Evolutionary conservation across 208 protist species (phyloP), one percentile per base, ranked within the genome.

Genomic region (Wallacemonas sp.): DNA sequence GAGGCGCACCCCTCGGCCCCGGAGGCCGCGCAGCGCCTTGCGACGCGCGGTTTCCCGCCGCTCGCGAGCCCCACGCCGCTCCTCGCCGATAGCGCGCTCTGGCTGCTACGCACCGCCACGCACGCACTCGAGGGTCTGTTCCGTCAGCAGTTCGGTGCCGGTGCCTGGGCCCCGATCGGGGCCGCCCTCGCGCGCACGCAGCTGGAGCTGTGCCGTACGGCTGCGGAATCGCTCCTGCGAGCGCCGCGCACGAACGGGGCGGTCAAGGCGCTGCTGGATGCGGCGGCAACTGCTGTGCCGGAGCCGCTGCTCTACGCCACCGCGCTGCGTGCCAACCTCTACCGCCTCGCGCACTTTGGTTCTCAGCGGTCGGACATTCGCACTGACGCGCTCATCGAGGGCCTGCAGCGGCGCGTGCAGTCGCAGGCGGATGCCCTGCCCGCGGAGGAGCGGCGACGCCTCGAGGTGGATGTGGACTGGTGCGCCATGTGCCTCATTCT

Each of bases 261-360:
- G 18, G 61, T 65, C 14, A 52, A 55, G 61, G 44, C 44, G 29
- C 20, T 65, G 61, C 45, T 65, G 44, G 29, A 49, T 36, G 39
- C 32, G 8, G 55, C 44, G n/a, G 44, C 32, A 16, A 42, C 46
- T 3, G 41, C 5, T 22, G 33, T 3, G 28, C 33, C 41, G 1
- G 18, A 2, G 25, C 18, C 28, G 23, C n/a, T 33, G 16, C 31
- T 59, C 29, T 59, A 59, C n/a, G 52, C 31, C 52, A 59, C 44
- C 2, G 61, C 61, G 1, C 38, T 65, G 44, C 61, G 61, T 28
- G 61, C 61, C 28, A 65, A 65, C 26, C 61, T 65, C 18, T 65
- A 55, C 45, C 61, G 61, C 4, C 44, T 65, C n/a, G 61, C 61
- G 10, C 52, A 59, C 52, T 23, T 29, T 3, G 52, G 52, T 26